Evolutionary conservation across 148 eudicot genomes (phyloP).

Genomic region (Camellia lanceoleosa): DNA sequence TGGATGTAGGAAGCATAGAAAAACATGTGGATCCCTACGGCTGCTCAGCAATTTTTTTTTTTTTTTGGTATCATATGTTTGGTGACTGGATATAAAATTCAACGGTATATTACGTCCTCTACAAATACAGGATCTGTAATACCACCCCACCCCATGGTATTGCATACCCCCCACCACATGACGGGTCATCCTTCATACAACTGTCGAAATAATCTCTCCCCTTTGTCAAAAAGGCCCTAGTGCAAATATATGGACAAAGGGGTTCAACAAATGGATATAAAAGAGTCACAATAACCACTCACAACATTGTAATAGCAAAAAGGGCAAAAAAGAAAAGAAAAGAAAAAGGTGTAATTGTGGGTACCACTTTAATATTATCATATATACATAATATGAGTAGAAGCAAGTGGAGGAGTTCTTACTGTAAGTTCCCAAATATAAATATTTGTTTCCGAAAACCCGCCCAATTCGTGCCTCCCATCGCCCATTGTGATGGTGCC

Average conservation of each 20-base stretch:
- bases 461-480: slow-evolving; percentile 80
- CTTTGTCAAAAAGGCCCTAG: no score
- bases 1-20: background rate
- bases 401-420: slow-evolving; percentile 20
- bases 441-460: slow-evolving; percentile 62
- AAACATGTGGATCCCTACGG: background rate
- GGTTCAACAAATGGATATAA: background rate
- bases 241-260: background rate
- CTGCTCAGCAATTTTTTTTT: background rate
- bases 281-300: background rate
- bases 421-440: slow-evolving; percentile 71
- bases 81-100: no score
- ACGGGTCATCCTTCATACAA: no score
- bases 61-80: background rate
- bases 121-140: background rate
- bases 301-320: no score
- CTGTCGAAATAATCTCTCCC: no score
- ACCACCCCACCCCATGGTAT: no score
- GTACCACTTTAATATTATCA: no score
- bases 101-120: no score
- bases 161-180: slow-evolving; percentile 13
- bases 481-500: slow-evolving; percentile 85
- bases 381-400: no score
- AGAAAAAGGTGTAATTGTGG: no score
- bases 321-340: no score